These are phyloP conservation scores for Trametes sanguinea DNA, from an alignment of 768 basidiomycete genomes.

Conservation along the genomic window DNA sequence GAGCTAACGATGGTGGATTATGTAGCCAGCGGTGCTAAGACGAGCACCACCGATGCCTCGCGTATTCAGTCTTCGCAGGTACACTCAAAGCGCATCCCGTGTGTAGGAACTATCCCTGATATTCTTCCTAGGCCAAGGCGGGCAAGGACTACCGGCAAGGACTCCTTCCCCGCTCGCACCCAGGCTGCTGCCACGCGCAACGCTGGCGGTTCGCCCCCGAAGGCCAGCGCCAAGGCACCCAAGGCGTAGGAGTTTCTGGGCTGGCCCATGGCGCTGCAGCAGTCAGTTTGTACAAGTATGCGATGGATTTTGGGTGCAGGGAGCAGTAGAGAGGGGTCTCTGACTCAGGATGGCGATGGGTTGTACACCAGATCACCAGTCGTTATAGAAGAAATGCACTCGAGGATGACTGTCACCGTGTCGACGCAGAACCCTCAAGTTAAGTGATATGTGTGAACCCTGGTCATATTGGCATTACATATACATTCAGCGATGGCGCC, in stretches of 20 bases:
- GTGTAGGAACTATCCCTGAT: background rate
- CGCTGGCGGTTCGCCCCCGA: conserved; percentile 17
- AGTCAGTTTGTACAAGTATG: background rate
- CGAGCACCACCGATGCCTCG: conserved; percentile 25
- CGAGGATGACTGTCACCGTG: too few species aligned
- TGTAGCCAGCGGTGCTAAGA: conserved; percentile 24
- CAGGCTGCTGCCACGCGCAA: conserved; percentile 29
- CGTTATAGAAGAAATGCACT: too few species aligned
- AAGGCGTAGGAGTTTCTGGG: conserved; percentile 1
- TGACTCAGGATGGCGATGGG: too few species aligned
- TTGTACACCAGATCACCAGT: too few species aligned
- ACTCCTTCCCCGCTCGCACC: conserved; percentile 30
- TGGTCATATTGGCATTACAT: too few species aligned
- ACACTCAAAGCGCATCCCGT: background rate
- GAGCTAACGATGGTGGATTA: background rate
- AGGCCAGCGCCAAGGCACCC: conserved; percentile 23
- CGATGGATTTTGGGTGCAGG: background rate
- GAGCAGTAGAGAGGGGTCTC: background rate
- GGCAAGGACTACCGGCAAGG: conserved; percentile 33
- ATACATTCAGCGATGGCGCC: too few species aligned
- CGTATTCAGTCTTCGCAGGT: conserved; percentile 34
- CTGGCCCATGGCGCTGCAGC: background rate
- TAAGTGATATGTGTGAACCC: too few species aligned
- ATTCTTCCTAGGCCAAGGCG: conserved; percentile 28
- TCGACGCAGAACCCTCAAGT: too few species aligned